A percentile compares a stretch with the other conserved stretches of the same genome.
phyloP scores from a whole-genome alignment of 495 filamentous ascomycete species.

The Penicillium nucicola region DNA sequence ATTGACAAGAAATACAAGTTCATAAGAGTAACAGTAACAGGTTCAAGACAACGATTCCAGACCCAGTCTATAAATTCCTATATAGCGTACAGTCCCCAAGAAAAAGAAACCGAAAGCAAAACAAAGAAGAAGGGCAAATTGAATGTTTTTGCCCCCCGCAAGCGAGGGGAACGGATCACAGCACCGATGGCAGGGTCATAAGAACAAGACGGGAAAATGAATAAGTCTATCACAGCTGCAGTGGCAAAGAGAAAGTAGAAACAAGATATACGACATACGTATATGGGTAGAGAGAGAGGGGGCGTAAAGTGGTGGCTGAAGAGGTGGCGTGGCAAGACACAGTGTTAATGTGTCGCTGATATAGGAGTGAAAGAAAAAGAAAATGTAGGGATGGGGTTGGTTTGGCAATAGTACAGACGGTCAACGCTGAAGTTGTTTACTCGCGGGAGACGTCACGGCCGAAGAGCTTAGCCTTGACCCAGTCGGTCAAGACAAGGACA shows the following conservation, averaged over 20 bases:
- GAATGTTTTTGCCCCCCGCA: constrained; percentile 22
- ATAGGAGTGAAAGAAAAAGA: constrained; percentile 12
- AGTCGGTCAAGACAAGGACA: constrained; percentile 87
- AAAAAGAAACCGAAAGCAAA: constrained; percentile 10
- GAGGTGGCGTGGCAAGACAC: constrained; percentile 12
- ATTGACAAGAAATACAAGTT: constrained; percentile 5
- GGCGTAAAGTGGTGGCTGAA: constrained; percentile 2
- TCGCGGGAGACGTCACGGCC: constrained; percentile 94
- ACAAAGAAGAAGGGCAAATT: constrained; percentile 13
- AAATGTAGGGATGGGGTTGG: constrained; percentile 2
- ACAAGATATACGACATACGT: constrained; percentile 4
- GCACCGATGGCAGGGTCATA: constrained; percentile 18
- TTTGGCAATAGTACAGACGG: constrained; percentile 16
- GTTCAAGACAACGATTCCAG: constrained; percentile 12
- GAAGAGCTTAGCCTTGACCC: constrained; percentile 93
- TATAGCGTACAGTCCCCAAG: constrained; percentile 13
- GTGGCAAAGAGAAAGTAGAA: constrained; percentile 4
- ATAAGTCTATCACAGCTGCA: constrained; percentile 23
- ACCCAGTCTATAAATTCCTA: constrained; percentile 20
- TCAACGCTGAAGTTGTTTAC: constrained; percentile 44
- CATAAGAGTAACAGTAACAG: constrained; percentile 1
- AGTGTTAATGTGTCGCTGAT: constrained; percentile 1
- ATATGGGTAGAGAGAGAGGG: too few relatives aligned
- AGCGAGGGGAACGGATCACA: constrained; percentile 4
- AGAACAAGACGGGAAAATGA: constrained; percentile 13